A percentile compares a stretch with the other conserved stretches of the same genome.
Conservation (phyloP, 2,329 filamentous ascomycete species). For the Xylariaceae sp. region DNA sequence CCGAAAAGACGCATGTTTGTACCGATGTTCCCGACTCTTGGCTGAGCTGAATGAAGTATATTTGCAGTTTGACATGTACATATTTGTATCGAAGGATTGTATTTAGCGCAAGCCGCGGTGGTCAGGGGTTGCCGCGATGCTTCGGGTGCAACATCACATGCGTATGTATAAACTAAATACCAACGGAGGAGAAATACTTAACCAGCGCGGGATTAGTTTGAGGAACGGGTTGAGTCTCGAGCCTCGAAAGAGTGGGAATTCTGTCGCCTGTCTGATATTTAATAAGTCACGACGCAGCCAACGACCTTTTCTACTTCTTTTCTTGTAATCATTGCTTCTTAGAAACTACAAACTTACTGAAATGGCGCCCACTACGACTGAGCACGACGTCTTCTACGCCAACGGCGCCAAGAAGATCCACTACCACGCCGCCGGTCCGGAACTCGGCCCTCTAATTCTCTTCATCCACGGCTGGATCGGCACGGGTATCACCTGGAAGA, state of each 20-base stretch:
- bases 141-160: neutral
- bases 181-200: neutral
- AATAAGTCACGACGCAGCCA: neutral
- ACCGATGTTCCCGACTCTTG: neutral
- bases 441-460: slow-evolving; percentile 28
- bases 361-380: slow-evolving; percentile 8
- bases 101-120: neutral
- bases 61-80: too few species aligned
- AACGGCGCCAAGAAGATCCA: slow-evolving; percentile 28
- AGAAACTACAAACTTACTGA: neutral
- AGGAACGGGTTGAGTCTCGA: neutral
- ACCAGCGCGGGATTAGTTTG: neutral
- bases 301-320: neutral
- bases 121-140: neutral
- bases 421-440: slow-evolving; percentile 30
- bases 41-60: neutral
- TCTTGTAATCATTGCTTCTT: neutral
- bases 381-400: slow-evolving; percentile 21
- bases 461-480: slow-evolving; percentile 37
- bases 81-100: too few species aligned
- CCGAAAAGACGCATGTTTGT: neutral
- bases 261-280: neutral
- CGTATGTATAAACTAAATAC: neutral
- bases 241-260: neutral
- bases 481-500: slow-evolving; percentile 32